phyloP scores from a whole-genome alignment of 129 eudicot genomes.

The Deinandra increscens region DNA sequence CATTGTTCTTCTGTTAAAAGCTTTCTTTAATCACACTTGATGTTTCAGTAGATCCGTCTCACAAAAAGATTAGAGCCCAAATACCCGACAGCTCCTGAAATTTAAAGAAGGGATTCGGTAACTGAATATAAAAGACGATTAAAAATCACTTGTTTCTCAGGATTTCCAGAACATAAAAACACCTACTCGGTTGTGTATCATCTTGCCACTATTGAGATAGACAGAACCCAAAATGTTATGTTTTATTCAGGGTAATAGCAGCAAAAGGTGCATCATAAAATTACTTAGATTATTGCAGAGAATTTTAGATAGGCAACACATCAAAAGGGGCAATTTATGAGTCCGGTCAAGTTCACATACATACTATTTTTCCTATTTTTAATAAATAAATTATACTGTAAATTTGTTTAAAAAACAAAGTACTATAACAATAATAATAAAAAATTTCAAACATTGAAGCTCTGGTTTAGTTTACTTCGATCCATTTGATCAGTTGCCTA shows the following conservation, averaged over 20 bases:
- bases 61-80: conserved; percentile 84
- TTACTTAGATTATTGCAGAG: neutral
- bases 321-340: neutral
- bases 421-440: neutral
- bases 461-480: neutral
- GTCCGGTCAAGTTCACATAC: neutral
- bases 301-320: neutral
- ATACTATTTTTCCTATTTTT: too few relatives aligned
- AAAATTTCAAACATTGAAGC: neutral
- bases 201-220: too few relatives aligned
- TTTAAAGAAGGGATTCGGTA: neutral
- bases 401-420: too few relatives aligned
- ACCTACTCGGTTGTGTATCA: neutral
- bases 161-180: neutral
- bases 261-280: neutral
- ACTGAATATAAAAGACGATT: neutral
- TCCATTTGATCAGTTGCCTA: neutral
- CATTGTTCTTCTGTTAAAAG: conserved; percentile 7
- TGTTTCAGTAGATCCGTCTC: conserved; percentile 87
- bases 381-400: too few relatives aligned
- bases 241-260: neutral
- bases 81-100: conserved; percentile 85
- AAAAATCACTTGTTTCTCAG: neutral
- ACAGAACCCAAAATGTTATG: neutral
- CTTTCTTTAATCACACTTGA: conserved; percentile 63